A percentile compares a stretch with the other conserved stretches of the same genome.
phyloP scores from a whole-genome alignment of 805 yeast genomes.

The Saccharomycopsis capsularis region DNA sequence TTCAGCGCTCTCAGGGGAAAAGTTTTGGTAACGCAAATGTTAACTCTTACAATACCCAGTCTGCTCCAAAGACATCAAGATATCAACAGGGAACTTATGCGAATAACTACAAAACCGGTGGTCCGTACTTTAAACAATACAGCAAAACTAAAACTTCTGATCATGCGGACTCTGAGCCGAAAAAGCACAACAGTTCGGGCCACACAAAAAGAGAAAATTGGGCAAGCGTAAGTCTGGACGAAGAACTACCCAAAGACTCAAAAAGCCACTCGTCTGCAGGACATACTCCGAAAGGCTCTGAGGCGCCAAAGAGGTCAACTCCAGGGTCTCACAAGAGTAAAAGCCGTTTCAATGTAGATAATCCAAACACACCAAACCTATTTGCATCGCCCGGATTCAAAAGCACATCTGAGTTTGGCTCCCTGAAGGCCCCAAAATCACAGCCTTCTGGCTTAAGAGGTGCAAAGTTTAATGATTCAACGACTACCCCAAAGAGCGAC shows the following conservation, averaged over 20 bases:
- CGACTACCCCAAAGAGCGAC: background rate
- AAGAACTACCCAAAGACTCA: too few species aligned
- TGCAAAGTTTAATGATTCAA: background rate
- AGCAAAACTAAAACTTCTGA: background rate
- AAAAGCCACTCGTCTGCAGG: slow-evolving; percentile 27
- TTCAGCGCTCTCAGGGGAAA: background rate
- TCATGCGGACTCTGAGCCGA: background rate
- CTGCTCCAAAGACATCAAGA: slow-evolving; percentile 3
- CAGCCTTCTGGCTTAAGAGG: background rate
- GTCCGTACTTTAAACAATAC: background rate
- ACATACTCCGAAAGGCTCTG: slow-evolving; percentile 19
- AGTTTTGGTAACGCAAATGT: slow-evolving; percentile 3
- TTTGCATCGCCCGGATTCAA: background rate
- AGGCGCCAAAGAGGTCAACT: background rate
- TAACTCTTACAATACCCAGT: background rate
- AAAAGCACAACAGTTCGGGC: background rate
- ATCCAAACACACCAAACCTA: too few species aligned
- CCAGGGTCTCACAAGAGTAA: background rate
- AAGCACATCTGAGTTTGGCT: too few species aligned
- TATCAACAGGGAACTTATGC: slow-evolving; percentile 11
- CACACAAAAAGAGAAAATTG: slow-evolving; percentile 20
- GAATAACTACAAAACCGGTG: background rate
- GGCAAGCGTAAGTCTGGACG: too few species aligned
- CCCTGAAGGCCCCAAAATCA: slow-evolving; percentile 26
- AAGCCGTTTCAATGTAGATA: too few species aligned